These are phyloP conservation scores for Kwoniella europaea DNA, from an alignment of 768 basidiomycete species.

Conservation along the genomic window DNA sequence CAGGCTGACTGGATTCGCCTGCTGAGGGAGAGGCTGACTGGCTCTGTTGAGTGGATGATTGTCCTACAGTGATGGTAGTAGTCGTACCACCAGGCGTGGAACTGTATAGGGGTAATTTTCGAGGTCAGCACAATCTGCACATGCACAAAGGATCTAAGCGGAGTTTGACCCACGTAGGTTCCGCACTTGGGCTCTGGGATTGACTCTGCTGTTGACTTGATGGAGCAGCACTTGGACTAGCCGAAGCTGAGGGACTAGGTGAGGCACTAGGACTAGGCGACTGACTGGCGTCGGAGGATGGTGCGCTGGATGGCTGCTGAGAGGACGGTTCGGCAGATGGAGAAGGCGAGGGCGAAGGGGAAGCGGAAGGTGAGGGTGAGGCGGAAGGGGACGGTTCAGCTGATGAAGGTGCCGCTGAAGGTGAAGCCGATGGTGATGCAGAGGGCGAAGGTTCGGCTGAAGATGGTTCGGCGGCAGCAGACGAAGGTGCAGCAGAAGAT, in stretches of 20 bases:
- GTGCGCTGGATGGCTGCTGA: not conserved
- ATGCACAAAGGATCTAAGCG: not conserved
- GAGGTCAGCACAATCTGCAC: not conserved
- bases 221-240: constrained; percentile 18
- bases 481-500: constrained; percentile 9
- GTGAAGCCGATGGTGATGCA: constrained; percentile 1
- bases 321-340: constrained; percentile 8
- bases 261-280: constrained; percentile 14
- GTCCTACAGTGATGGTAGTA: constrained; percentile 32
- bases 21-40: constrained; percentile 1
- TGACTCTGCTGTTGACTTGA: constrained; percentile 16
- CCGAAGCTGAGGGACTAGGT: constrained; percentile 6
- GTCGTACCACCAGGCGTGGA: constrained; percentile 16
- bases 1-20: constrained; percentile 13
- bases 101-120: not conserved
- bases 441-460: constrained; percentile 15
- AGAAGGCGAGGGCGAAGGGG: constrained; percentile 15
- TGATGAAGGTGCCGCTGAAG: constrained; percentile 9
- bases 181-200: not conserved
- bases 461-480: constrained; percentile 14
- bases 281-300: constrained; percentile 7
- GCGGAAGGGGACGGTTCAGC: constrained; percentile 8
- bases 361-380: constrained; percentile 19
- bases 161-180: constrained; percentile 11
- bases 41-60: constrained; percentile 22